These are phyloP conservation scores for Diplocarpon mali DNA, from an alignment of 2,329 filamentous ascomycete species.

Conservation along the genomic window DNA sequence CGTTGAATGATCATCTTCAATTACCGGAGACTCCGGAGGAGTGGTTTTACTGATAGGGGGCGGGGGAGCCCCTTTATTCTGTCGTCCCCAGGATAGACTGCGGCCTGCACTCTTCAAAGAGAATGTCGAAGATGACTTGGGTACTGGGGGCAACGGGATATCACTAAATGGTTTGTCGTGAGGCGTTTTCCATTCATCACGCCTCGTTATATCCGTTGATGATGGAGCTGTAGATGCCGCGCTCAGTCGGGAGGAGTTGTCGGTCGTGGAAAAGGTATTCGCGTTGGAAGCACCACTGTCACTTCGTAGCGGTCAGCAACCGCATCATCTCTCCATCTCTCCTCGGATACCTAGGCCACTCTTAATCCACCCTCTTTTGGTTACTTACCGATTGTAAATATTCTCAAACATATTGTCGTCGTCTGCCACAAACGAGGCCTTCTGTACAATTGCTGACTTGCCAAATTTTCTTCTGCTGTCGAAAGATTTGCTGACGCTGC, in stretches of 20 bases:
- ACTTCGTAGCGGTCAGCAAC: constrained; percentile 21
- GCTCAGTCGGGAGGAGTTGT: constrained; percentile 28
- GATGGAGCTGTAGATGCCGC: constrained; percentile 28
- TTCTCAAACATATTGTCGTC: constrained; percentile 28
- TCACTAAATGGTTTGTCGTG: constrained; percentile 24
- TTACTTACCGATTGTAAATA: constrained; percentile 27
- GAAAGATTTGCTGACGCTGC: constrained; percentile 21
- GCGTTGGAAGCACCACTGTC: constrained; percentile 28
- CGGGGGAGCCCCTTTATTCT: constrained; percentile 19
- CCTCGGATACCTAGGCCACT: background rate
- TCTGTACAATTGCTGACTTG: constrained; percentile 14
- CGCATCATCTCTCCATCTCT: background rate
- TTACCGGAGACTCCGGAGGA: constrained; percentile 13
- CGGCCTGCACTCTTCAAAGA: constrained; percentile 26
- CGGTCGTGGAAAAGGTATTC: constrained; percentile 27
- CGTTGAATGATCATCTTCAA: constrained; percentile 14
- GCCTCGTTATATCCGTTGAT: constrained; percentile 22
- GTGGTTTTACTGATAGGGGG: constrained; percentile 11
- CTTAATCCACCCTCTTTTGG: background rate
- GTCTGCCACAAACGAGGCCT: constrained; percentile 17
- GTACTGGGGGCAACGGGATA: constrained; percentile 23
- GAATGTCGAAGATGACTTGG: constrained; percentile 23
- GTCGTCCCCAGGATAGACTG: constrained; percentile 26
- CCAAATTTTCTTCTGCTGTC: constrained; percentile 25
- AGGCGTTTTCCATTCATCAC: constrained; percentile 24